Evolutionary conservation across 1,284 basidiomycete species (phyloP), one percentile per base, ranked within the genome.

Genomic region (Vanrija sp.): DNA sequence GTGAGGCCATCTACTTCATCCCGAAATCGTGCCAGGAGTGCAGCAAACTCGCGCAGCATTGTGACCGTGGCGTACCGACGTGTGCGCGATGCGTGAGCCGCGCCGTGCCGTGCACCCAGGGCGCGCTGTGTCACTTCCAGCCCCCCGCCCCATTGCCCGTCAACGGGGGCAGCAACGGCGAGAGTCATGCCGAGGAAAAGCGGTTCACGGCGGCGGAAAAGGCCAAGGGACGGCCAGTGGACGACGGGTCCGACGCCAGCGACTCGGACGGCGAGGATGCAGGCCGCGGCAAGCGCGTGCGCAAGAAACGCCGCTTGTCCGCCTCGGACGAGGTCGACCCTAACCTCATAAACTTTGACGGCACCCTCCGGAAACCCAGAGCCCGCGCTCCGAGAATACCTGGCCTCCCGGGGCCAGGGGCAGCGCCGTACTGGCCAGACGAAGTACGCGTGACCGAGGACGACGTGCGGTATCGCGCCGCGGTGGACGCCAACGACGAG

Each of bases 271-370:
- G 18, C 9, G 51, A 47, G 10, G 61, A 56, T 12, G 54, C 49
- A 5, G 57, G 62, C 4, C 50, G 60, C 24, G 59, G 61, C 8
- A 61, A 63, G 47, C 56, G 65, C 20, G 59, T 61, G 18, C 59
- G 56, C 45, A 71, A 69, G 57, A 68, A 66, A 47, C 59, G 67
- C n/a, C 55, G 65, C 8, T 27, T 67, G n/a, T 66, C 64, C 2
- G 55, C 47, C 1, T 41, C 46, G 6, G 60, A 51, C n/a, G 63
- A 66, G 49, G 49, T 65, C 23, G 65, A 65, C 41, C 66, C 66
- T 1, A 59, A 57, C 18, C 20, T 41, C 7, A 18, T 65, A 20
- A 57, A 58, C 22, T 53, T 51, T 19, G 59, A 65, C 31, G 62
- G 62, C 4, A 51, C 49, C 0, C 31, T 31, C 31, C 12, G 31